Evolutionary conservation across 345 rosid species (phyloP), one percentile per base, ranked within the genome.

Genomic region (Arabidopsis thaliana): DNA sequence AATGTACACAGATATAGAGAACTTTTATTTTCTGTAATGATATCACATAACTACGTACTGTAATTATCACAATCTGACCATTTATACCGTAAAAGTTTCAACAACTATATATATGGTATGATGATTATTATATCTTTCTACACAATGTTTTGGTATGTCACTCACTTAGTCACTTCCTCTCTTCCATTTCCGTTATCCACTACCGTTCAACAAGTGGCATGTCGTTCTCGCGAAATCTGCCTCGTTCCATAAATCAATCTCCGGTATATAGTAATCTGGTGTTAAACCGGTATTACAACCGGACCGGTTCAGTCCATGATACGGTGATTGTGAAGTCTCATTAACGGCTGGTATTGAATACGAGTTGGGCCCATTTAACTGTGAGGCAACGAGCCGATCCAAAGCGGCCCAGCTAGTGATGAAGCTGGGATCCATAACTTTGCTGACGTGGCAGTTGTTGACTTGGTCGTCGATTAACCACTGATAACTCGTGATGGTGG

Each of bases 301-400:
- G 20, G 59, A 30, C 65, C 75, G 71, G 59, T 60, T 76, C 58
- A 69, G 12, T 63, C 78, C 87, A 33, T 81, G 76, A 67, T 72
- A 66, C 42, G 81, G 59, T 34, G 85, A 79, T 67, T 80, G 79
- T 65, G 56, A 37, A 10, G 30, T 45, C 36, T 57, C 73, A 36
- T 81, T 59, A 51, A 62, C 65, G 32, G 48, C 61, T 25, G 82
- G 56, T 72, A 16, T 69, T 53, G 66, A 30, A 61, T 72, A 77
- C 13, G 79, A 80, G 49, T 69, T 78, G 56, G 83, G 86, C 68
- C 89, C 92, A 62, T 90, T 85, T 10, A 90, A 84, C 34, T 90
- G 96, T 37, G 87, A 86, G 12, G 91, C 93, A 40, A 90, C 88
- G 5, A 90, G 87, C 38, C 87, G 85, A 74, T 90, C 93, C 14